Percentiles rank a stretch among this genome's conserved stretches.
phyloP scores from a whole-genome alignment of 1,284 basidiomycete genomes.

The Malassezia pachydermatis region DNA sequence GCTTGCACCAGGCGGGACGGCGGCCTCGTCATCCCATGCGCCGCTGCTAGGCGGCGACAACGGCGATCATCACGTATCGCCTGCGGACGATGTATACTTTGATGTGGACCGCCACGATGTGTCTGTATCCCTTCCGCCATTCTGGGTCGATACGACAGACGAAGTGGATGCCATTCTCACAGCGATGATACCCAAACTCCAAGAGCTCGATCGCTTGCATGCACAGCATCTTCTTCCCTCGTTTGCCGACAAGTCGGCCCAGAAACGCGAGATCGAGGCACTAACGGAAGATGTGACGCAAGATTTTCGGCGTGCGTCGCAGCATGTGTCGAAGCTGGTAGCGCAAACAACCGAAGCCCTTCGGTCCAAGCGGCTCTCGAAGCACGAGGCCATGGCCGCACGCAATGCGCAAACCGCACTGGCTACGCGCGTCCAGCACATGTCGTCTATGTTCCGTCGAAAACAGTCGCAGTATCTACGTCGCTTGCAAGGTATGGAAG shows the following conservation, averaged over 20 bases:
- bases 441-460: constrained; percentile 85
- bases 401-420: constrained; percentile 95
- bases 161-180: constrained; percentile 30
- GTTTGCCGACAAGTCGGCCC: constrained; percentile 81
- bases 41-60: constrained; percentile 42
- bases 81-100: constrained; percentile 17
- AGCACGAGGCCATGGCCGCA: constrained; percentile 52
- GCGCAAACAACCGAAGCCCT: constrained; percentile 49
- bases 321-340: constrained; percentile 29
- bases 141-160: constrained; percentile 43
- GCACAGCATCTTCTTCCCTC: constrained; percentile 90
- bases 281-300: constrained; percentile 74
- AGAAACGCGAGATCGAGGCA: constrained; percentile 85
- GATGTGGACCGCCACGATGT: constrained; percentile 18
- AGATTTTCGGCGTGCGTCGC: constrained; percentile 34
- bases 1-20: constrained; percentile 27
- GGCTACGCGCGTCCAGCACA: constrained; percentile 84
- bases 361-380: constrained; percentile 20
- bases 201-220: constrained; percentile 80
- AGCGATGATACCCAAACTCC: constrained; percentile 29
- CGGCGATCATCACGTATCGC: constrained; percentile 29
- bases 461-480: constrained; percentile 96
- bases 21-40: constrained; percentile 41
- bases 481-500: constrained; percentile 58
- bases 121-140: constrained; percentile 48